Evolutionary conservation across 164 flowering plant species (phyloP).

Genomic region (Vitis riparia): DNA sequence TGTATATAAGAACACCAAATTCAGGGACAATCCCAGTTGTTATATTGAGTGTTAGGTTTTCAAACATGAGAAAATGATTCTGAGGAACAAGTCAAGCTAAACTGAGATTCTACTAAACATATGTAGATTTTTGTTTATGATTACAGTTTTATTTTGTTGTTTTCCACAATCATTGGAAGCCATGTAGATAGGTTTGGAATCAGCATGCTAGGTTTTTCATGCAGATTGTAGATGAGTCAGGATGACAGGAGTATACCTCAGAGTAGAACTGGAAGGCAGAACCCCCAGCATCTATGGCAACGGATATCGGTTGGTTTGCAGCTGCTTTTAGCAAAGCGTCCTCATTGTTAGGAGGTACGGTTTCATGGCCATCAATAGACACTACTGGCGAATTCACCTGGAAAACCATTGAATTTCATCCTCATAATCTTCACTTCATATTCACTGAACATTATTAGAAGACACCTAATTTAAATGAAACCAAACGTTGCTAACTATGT

Average conservation of each 20-base stretch:
- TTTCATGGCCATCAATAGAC: constrained; percentile 69
- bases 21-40: no score
- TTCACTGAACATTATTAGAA: no score
- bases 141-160: no score
- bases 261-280: constrained; percentile 75
- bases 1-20: constrained; percentile 17
- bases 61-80: no score
- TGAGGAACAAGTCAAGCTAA: neutral
- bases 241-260: constrained; percentile 38
- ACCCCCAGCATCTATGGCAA: constrained; percentile 77
- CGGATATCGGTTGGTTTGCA: constrained; percentile 71
- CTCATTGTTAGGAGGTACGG: constrained; percentile 67
- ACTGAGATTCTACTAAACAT: no score
- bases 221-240: neutral
- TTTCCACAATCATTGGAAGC: no score
- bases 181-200: no score
- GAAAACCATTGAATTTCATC: neutral
- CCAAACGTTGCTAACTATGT: neutral
- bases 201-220: no score
- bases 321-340: constrained; percentile 67
- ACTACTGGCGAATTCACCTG: constrained; percentile 57
- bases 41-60: no score
- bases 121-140: no score
- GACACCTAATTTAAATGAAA: no score
- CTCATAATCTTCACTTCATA: neutral